Percentiles rank a stretch among this genome's conserved stretches.
Conservation (phyloP, 2,329 filamentous ascomycete species). For the Nigrograna mackinnonii region DNA sequence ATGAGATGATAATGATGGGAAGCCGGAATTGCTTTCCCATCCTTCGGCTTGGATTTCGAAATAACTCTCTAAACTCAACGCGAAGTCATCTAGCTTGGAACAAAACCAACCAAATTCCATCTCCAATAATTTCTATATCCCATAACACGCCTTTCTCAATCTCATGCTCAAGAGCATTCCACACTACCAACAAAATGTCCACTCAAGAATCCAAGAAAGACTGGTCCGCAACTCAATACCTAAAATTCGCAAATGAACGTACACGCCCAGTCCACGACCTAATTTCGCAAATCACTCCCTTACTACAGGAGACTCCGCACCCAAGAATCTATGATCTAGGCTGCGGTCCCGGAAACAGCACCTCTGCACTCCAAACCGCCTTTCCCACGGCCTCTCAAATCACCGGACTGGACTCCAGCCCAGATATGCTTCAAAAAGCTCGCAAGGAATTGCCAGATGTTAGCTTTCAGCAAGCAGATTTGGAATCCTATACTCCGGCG, state of each 20-base stretch:
- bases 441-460: conserved; percentile 38
- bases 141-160: too few relatives aligned
- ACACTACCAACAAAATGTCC: neutral
- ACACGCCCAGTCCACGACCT: conserved; percentile 59
- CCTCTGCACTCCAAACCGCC: conserved; percentile 49
- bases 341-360: conserved; percentile 65
- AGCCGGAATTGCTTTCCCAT: too few relatives aligned
- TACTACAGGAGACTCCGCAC: conserved; percentile 11
- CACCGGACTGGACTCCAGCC: conserved; percentile 58
- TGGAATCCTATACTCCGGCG: conserved; percentile 43
- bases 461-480: conserved; percentile 52
- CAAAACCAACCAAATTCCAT: too few relatives aligned
- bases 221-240: conserved; percentile 62
- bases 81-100: too few relatives aligned
- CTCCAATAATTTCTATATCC: too few relatives aligned
- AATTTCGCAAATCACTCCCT: conserved; percentile 50
- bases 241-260: conserved; percentile 58
- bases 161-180: too few relatives aligned
- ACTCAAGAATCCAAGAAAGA: conserved; percentile 25
- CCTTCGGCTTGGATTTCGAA: too few relatives aligned
- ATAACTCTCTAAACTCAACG: too few relatives aligned
- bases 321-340: conserved; percentile 61
- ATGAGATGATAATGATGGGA: too few relatives aligned
- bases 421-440: conserved; percentile 60
- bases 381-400: conserved; percentile 52